Percentiles rank a stretch among this genome's conserved stretches.
Conservation (phyloP, 2,329 filamentous ascomycete genomes). For the Coccinonectria pachysandricola region DNA sequence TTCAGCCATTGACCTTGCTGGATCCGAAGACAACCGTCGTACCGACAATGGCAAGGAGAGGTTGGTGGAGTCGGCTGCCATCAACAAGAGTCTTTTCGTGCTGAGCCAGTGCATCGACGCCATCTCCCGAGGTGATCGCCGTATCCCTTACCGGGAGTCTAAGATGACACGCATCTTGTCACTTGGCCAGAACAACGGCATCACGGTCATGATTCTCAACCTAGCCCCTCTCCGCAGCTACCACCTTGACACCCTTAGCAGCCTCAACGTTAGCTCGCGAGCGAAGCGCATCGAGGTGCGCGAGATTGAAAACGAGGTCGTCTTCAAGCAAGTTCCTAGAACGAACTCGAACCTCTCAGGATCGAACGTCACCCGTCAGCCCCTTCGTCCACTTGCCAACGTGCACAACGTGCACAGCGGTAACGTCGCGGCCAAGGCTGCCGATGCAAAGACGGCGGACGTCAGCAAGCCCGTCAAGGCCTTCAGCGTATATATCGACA, state of each 20-base stretch:
- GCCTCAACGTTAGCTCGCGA: slow-evolving; percentile 86
- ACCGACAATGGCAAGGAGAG: slow-evolving; percentile 91
- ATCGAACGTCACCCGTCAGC: slow-evolving; percentile 52
- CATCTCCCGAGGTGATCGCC: slow-evolving; percentile 62
- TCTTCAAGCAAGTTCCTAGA: slow-evolving; percentile 66
- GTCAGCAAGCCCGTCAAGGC: slow-evolving; percentile 65
- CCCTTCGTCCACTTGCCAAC: slow-evolving; percentile 65
- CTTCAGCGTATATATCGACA: slow-evolving; percentile 81
- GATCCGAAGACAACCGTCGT: slow-evolving; percentile 88
- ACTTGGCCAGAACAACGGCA: slow-evolving; percentile 85
- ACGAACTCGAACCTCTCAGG: slow-evolving; percentile 30
- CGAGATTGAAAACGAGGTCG: slow-evolving; percentile 90
- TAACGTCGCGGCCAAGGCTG: slow-evolving; percentile 32
- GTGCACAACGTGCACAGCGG: slow-evolving; percentile 63
- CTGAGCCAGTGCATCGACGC: slow-evolving; percentile 92
- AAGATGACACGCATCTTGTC: slow-evolving; percentile 96
- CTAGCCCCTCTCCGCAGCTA: slow-evolving; percentile 85
- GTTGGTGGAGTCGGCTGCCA: slow-evolving; percentile 88
- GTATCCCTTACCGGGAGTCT: slow-evolving; percentile 87
- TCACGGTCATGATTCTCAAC: slow-evolving; percentile 95
- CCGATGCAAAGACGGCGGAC: slow-evolving; percentile 35
- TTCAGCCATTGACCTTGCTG: slow-evolving; percentile 88
- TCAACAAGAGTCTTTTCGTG: slow-evolving; percentile 96
- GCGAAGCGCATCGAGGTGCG: slow-evolving; percentile 94
- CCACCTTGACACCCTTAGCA: slow-evolving; percentile 87